A percentile compares a stretch with the other conserved stretches of the same genome.
Conservation (phyloP, 768 basidiomycete genomes). For the Lactarius sp. region DNA sequence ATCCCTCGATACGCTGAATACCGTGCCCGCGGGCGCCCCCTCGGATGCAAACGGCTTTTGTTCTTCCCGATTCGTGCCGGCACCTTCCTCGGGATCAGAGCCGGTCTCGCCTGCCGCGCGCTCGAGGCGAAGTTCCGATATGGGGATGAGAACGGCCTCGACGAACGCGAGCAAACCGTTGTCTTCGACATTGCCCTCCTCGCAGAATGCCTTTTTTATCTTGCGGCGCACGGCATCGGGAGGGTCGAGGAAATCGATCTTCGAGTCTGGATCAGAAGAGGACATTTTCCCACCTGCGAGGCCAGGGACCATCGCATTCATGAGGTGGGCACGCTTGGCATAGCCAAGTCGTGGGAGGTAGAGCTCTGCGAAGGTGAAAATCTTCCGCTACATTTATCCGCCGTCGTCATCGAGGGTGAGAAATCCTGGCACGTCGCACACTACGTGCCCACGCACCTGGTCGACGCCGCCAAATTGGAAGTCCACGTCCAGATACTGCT, state of each 20-base stretch:
- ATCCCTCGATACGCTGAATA: constrained; percentile 75
- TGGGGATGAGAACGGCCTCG: constrained; percentile 82
- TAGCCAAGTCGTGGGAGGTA: constrained; percentile 94
- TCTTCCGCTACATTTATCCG: constrained; percentile 68
- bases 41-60: constrained; percentile 60
- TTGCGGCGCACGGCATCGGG: constrained; percentile 82
- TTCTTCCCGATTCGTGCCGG: constrained; percentile 40
- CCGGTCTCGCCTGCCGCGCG: constrained; percentile 38
- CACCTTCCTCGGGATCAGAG: constrained; percentile 39
- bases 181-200: constrained; percentile 81
- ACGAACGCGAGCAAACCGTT: constrained; percentile 87
- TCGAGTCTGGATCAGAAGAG: constrained; percentile 93
- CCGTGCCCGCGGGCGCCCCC: constrained; percentile 72
- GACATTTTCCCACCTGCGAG: constrained; percentile 97
- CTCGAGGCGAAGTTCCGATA: constrained; percentile 70
- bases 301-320: constrained; percentile 98
- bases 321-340: constrained; percentile 90
- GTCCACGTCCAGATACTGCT: constrained; percentile 92
- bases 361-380: constrained; percentile 95
- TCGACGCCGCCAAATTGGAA: constrained; percentile 99
- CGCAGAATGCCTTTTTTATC: constrained; percentile 89
- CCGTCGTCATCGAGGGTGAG: not conserved
- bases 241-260: constrained; percentile 94
- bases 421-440: not conserved
- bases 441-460: constrained; percentile 53